Evolutionary conservation across 1,139 yeast genomes (phyloP), one percentile per base, ranked within the genome.

Genomic region (Hemisphaericaspora xylofermentans): DNA sequence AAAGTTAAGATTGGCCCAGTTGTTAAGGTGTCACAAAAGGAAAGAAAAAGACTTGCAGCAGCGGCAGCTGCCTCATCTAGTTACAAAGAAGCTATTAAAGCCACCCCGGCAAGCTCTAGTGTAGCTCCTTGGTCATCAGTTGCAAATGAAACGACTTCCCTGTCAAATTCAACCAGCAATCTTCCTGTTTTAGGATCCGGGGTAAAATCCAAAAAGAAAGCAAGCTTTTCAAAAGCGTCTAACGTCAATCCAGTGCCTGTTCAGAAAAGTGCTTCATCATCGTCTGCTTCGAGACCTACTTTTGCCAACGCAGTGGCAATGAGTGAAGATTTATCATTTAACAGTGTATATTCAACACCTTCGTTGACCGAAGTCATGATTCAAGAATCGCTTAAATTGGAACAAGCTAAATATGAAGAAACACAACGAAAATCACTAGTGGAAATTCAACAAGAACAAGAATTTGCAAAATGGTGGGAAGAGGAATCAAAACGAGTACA

Each of bases 381-480:
- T 44, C 64, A 52, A 41, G 87, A 82, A 51, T 74, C 82, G 38
- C 64, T 73, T 19, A 65, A 65, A 50, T 56, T 68, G 6, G 74
- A 72, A 43, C 64, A 63, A 39, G 55, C 58, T 1, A 60, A 61
- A 32, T 49, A 56, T n/a, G 64, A 57, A 43, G 66, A 58, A 26
- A 36, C 35, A 1, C 64, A 63, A 38, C 49, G 60, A 28, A 73
- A 65, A 46, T 74, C 84, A 2, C 63, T 87, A 30, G 78, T 74
- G 32, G 95, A 87, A 47, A 76, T 86, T 39, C 88, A 82, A 58
- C 81, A 82, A 50, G 95, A 87, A 52, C 88, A 85, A 54, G 88
- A 82, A 54, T 87, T 87, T 64, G 86, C 81, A 15, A 71, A 64
- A 46, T 87, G 95, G 95, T 87, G 94, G 91, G 84, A 76, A 37